phyloP scores from a whole-genome alignment of 352 stramenopile species.

The Pythium sukuiense region DNA sequence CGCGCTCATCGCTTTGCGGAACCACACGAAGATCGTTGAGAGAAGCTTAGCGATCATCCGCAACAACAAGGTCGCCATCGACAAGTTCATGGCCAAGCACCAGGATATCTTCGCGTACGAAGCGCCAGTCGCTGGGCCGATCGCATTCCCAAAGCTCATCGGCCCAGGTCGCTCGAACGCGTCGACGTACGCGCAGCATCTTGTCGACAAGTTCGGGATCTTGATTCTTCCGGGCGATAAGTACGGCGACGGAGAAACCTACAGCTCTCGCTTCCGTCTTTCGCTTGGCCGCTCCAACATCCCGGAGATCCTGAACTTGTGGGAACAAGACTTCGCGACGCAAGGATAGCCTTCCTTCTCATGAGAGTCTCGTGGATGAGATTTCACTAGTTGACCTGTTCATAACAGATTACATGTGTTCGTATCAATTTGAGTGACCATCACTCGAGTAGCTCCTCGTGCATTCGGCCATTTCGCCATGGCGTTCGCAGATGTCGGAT shows the following conservation, averaged over 20 bases:
- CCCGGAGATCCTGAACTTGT: constrained; percentile 31
- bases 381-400: not conserved
- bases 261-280: constrained; percentile 33
- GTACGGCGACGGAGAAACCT: constrained; percentile 28
- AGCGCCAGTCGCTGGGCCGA: constrained; percentile 32
- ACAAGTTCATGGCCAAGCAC: constrained; percentile 41
- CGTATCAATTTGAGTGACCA: not conserved
- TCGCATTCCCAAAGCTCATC: constrained; percentile 39
- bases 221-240: constrained; percentile 38
- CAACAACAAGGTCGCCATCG: constrained; percentile 22
- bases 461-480: constrained; percentile 1
- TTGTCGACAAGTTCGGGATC: constrained; percentile 37
- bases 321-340: constrained; percentile 27
- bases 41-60: constrained; percentile 36
- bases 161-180: constrained; percentile 5
- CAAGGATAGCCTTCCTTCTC: not conserved
- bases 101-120: constrained; percentile 38
- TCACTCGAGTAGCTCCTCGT: constrained; percentile 3
- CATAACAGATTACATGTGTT: not conserved
- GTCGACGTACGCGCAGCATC: constrained; percentile 27
- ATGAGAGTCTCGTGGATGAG: not conserved
- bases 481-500: constrained; percentile 1
- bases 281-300: constrained; percentile 36
- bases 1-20: constrained; percentile 51
- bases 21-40: constrained; percentile 28